A percentile compares a stretch with the other conserved stretches of the same genome.
These are phyloP conservation scores for Aureobasidium sp. DNA, from an alignment of 2,329 filamentous ascomycete species.

Conservation along the genomic window DNA sequence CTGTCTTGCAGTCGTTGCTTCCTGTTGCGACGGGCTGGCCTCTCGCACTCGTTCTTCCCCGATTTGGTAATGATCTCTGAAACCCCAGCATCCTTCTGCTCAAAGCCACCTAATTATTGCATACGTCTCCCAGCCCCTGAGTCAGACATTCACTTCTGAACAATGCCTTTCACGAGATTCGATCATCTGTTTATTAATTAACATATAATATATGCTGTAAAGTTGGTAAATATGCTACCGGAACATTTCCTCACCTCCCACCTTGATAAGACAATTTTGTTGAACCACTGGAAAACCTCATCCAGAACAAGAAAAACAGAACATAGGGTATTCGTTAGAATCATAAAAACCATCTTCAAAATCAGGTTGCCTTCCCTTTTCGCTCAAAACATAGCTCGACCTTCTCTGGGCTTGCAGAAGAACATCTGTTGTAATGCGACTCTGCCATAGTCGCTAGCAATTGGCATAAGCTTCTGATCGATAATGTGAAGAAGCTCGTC, in stretches of 20 bases:
- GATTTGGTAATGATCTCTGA: background rate
- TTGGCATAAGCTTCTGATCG: background rate
- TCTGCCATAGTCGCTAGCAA: background rate
- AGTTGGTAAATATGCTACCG: conserved; percentile 2
- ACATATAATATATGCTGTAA: conserved; percentile 10
- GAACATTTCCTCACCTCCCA: background rate
- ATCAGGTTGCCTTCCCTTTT: background rate
- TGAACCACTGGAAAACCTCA: background rate
- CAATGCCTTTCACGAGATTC: background rate
- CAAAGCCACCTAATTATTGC: conserved; percentile 7
- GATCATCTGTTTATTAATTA: background rate
- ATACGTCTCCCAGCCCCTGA: background rate
- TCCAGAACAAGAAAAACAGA: background rate
- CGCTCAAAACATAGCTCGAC: background rate
- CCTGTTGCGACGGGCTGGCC: conserved; percentile 2
- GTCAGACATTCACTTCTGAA: background rate
- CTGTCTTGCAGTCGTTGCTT: background rate
- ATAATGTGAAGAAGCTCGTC: background rate
- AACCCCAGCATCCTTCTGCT: conserved; percentile 1
- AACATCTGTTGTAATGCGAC: background rate
- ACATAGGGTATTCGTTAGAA: background rate
- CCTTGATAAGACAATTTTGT: background rate
- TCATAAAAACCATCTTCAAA: background rate
- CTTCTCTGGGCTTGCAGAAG: background rate
- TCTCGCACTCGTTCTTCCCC: background rate